Percentiles rank a stretch among this genome's conserved stretches.
These are phyloP conservation scores for Yamadazyma siamensis DNA, from an alignment of 1,139 yeast species.

Conservation along the genomic window DNA sequence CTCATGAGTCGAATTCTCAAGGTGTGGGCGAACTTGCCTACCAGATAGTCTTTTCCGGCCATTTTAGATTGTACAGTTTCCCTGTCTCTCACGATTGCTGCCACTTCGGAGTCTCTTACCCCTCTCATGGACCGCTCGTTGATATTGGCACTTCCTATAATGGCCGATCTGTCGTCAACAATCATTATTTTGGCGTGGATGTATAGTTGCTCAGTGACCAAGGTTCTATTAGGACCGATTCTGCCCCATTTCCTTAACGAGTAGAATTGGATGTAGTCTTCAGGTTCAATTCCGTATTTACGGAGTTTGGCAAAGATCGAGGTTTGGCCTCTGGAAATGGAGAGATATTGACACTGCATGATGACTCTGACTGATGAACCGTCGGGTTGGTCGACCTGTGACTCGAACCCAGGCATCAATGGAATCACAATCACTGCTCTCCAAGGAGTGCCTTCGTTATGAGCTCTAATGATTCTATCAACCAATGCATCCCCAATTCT, in stretches of 20 bases:
- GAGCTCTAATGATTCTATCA: conserved; percentile 87
- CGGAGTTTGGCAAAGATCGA: conserved; percentile 83
- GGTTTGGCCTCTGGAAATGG: conserved; percentile 88
- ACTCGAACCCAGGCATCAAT: conserved; percentile 95
- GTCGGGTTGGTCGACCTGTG: conserved; percentile 89
- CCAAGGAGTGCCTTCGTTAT: conserved; percentile 76
- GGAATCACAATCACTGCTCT: conserved; percentile 90
- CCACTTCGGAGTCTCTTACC: conserved; percentile 88
- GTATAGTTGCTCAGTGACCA: conserved; percentile 89
- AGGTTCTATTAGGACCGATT: conserved; percentile 68
- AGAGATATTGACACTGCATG: conserved; percentile 94
- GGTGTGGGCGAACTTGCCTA: conserved; percentile 87
- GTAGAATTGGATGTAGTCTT: conserved; percentile 86
- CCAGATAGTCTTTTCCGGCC: conserved; percentile 79
- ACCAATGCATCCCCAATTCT: conserved; percentile 95
- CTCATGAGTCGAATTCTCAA: conserved; percentile 90
- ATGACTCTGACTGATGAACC: conserved; percentile 93
- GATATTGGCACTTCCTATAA: conserved; percentile 94
- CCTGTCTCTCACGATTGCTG: conserved; percentile 81
- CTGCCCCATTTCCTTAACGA: conserved; percentile 95
- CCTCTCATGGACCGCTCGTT: conserved; percentile 97
- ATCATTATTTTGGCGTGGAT: conserved; percentile 90
- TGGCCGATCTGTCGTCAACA: conserved; percentile 91
- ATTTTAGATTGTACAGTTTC: conserved; percentile 70
- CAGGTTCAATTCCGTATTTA: conserved; percentile 80